phyloP scores from a whole-genome alignment of 352 stramenopile genomes.

The Globisporangium cystogenes region DNA sequence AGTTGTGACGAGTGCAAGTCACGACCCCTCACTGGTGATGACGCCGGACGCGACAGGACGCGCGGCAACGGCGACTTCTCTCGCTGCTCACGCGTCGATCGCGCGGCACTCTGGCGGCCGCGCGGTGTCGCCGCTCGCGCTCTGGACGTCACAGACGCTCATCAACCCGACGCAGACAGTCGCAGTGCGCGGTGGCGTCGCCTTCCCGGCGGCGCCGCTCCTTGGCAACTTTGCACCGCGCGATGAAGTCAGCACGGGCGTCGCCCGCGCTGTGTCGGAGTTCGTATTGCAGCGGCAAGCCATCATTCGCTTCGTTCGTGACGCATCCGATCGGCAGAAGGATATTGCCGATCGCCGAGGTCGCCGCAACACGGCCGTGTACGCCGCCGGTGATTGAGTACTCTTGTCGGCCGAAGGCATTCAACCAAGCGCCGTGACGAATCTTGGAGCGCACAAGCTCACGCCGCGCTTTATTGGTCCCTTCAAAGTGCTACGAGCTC shows the following conservation, averaged over 20 bases:
- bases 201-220: neutral
- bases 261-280: neutral
- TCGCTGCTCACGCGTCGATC: too few species aligned
- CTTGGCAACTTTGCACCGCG: constrained; percentile 5
- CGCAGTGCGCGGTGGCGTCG: neutral
- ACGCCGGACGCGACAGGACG: too few species aligned
- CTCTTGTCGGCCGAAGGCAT: constrained; percentile 9
- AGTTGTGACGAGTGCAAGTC: too few species aligned
- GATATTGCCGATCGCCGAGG: constrained; percentile 8
- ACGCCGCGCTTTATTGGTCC: neutral
- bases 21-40: too few species aligned
- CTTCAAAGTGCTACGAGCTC: neutral
- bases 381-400: constrained; percentile 9
- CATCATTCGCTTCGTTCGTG: constrained; percentile 15
- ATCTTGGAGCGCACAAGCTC: neutral
- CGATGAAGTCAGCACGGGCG: too few species aligned
- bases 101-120: too few species aligned
- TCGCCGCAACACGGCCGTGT: constrained; percentile 1
- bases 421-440: neutral
- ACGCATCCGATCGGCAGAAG: constrained; percentile 22
- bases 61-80: too few species aligned
- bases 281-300: constrained; percentile 9
- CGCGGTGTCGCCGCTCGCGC: too few species aligned
- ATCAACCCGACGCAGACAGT: too few species aligned
- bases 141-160: too few species aligned